Base-by-base conservation (phyloP, 108 stramenopile species). In the Pseudonitzschia pungens region DNA sequence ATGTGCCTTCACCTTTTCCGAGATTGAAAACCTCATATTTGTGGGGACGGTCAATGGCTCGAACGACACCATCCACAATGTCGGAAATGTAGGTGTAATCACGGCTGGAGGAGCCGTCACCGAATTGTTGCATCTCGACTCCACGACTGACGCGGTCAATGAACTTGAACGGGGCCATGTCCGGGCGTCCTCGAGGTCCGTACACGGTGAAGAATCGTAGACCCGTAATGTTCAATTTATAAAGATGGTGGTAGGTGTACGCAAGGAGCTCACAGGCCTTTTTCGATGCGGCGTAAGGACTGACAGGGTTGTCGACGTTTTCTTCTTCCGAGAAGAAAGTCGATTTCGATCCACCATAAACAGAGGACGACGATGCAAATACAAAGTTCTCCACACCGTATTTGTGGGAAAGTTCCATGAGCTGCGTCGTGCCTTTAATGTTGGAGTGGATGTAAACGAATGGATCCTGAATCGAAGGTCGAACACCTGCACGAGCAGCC, bases 1-100 rank as follows among this genome's bases (percentile, higher is more conserved):
- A 89, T 2, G 88, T 95, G 41, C 97, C 97, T 21, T 56, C 74
- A 27, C 99, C 99, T 71, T 97, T 97, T 21, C 99, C 99, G 36
- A 99, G 82, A 79, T 99, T 99, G 86, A 97, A 93, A 8, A 99
- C 84, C 75, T 98, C 83, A 77, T 96, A 98, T 43, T 90, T 90
- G 74, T 94, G 83, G 1, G 95, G 95, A 43, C 93, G 84, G 82
- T 99, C 99, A 53, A 99, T 87, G 22, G 98, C 78, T 18, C 93
- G 86, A 10, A 99, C 82, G n/a, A 98, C 90, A 8, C 99, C 99
- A 72, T 97, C 94, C 10, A 98, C 99, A 85, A 99, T 98, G 75
- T 99, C 99, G 22, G 76, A 84, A 81, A 99, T 97, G 92, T 98
- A 99, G 48, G 98, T 98, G 89, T 98, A 99, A 73, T 98, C 98